Evolutionary conservation across 192 early-diverging fungal genomes (phyloP), one percentile per base, ranked within the genome.

Genomic region (Coemansia sp.): DNA sequence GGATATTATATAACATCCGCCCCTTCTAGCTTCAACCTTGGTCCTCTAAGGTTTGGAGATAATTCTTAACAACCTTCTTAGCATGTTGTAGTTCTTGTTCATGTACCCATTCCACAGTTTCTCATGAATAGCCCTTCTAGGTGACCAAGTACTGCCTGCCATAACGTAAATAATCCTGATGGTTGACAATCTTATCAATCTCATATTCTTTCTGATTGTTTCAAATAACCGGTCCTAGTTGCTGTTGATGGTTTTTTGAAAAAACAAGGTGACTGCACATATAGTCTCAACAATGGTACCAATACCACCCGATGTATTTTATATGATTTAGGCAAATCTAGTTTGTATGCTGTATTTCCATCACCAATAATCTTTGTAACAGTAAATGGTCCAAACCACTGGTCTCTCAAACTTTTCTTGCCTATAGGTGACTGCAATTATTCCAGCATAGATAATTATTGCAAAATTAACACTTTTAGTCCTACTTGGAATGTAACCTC

Each of bases 301-400:
- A 24, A 61, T 2, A 61, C 25, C 7, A 42, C 59, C 17, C 42
- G 59, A 24, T 61, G 59, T 0, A 61, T 61, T 11, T 27, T 27
- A 27, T 27, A 27, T 27, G 27, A 27, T 27, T 27, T 27, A 27
- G 27, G 27, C 27, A 27, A 39, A 17, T 55, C 31, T 17, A 65
- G 54, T 9, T 22, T 20, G 9, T 30, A 46, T n/a, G 64, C 39
- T 25, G 55, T 65, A 17, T 36, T 56, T 36, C 33, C 33, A 6
- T 36, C 33, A 3, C 64, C 54, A 2, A 65, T 46, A 7, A 29
- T 9, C 20, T 24, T 32, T 0, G 57, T 46, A 23, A 65, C 19
- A 25, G 4, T 36, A 22, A 24, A 65, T 23, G 64, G 54, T 51
- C 59, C 59, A 33, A 61, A 10, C 32, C 29, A 61, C n/a, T 42